Percentiles rank a stretch among this genome's conserved stretches.
Conservation (phyloP, 1,284 basidiomycete genomes). For the Austroboletus novae-zelandiae region DNA sequence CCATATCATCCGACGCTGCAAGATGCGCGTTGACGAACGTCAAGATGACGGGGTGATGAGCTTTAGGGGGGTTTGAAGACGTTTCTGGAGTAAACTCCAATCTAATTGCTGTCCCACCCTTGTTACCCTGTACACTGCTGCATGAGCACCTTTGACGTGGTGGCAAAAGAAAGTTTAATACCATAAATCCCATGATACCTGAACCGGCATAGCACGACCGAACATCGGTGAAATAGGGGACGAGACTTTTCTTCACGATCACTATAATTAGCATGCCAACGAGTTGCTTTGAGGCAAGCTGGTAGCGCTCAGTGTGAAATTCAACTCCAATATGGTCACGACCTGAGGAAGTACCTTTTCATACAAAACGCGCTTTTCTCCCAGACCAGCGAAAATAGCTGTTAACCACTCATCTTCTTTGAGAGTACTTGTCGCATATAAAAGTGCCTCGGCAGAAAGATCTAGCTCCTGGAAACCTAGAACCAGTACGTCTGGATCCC, state of each 20-base stretch:
- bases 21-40: constrained; percentile 78
- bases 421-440: constrained; percentile 58
- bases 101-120: constrained; percentile 66
- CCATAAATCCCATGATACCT: constrained; percentile 76
- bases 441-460: constrained; percentile 67
- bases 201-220: constrained; percentile 53
- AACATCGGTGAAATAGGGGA: constrained; percentile 50
- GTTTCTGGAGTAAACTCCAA: constrained; percentile 50
- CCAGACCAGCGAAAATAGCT: constrained; percentile 63
- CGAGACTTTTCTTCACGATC: constrained; percentile 55
- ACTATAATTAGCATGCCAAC: constrained; percentile 74
- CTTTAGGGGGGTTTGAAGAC: constrained; percentile 6
- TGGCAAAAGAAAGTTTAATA: constrained; percentile 27
- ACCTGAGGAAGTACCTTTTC: constrained; percentile 50
- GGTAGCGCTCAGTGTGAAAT: neutral
- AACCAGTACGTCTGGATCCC: constrained; percentile 63
- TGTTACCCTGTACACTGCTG: constrained; percentile 57
- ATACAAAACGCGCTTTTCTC: constrained; percentile 61
- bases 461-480: constrained; percentile 78
- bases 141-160: constrained; percentile 3
- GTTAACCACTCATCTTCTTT: constrained; percentile 69
- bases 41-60: constrained; percentile 44
- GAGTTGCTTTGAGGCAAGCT: constrained; percentile 73
- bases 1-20: constrained; percentile 77
- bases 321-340: neutral